Base-by-base conservation (phyloP, 495 filamentous ascomycete species). In the Penicillium salamii region DNA sequence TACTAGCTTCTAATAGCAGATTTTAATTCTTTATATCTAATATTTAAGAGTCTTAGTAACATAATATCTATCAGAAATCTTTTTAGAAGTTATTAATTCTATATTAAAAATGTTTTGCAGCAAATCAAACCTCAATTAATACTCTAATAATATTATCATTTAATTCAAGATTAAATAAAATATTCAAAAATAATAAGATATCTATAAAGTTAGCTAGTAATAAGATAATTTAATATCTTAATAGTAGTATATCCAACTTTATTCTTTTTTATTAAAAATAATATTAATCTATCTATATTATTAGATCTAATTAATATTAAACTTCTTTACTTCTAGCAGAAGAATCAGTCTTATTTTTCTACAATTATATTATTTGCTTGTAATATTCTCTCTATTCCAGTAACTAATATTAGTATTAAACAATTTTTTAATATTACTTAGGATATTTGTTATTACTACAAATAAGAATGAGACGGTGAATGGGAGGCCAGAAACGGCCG, bases 401-500 rank as follows among this genome's bases (percentile, higher is more conserved):
- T 36, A 36, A 14, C 7, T 14, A 36, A 17, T 36, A 36, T 36
- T 14, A 36, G 17, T 36, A 36, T 36, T 36, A 36, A 36, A 36
- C 17, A 36, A 14, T n/a, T 36, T 14, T 36, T 15, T 36, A 36
- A 36, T 17, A 36, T n/a, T 36, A 36, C 7, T 36, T 36, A 36
- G 5, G 7, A 17, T 36, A 36, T 36, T 36, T 36, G 17, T 36
- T 36, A 36, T 36, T 36, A 36, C 7, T 14, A 36, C 23, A 19
- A 11, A 42, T 51, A 49, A 31, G 31, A 9, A 50, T 55, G 50
- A 49, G 19, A 58, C 46, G 54, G 54, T 58, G 44, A 58, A 46
- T 47, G 41, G 50, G 41, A 45, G 50, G 54, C 54, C 46, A 50
- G 46, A 58, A 58, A 53, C 23, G 54, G 54, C 54, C 36, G 28